A percentile compares a stretch with the other conserved stretches of the same genome.
Evolutionary conservation across 2,329 filamentous ascomycete genomes (phyloP).

Genomic region (Penicillium sp.): DNA sequence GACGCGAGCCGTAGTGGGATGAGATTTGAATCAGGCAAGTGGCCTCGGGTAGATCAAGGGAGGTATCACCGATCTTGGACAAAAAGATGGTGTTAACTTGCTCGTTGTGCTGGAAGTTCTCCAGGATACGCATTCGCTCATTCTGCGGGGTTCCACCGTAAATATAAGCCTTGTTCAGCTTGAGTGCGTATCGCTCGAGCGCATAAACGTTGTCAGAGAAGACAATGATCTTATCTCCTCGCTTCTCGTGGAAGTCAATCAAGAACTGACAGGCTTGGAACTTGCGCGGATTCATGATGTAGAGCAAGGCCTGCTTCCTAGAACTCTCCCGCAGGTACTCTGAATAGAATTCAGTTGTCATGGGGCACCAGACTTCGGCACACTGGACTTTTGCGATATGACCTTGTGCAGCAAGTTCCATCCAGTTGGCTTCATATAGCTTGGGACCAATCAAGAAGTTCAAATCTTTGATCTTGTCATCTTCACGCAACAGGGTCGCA

Average conservation of each 20-base stretch:
- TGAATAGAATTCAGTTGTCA: slow-evolving; percentile 97
- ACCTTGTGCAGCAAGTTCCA: slow-evolving; percentile 94
- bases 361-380: slow-evolving; percentile 98
- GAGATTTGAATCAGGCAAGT: slow-evolving; percentile 97
- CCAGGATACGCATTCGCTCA: slow-evolving; percentile 82
- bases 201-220: slow-evolving; percentile 98
- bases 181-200: slow-evolving; percentile 78
- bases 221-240: slow-evolving; percentile 97
- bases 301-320: slow-evolving; percentile 69
- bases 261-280: slow-evolving; percentile 97
- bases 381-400: slow-evolving; percentile 97
- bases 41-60: slow-evolving; percentile 93
- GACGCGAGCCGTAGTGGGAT: slow-evolving; percentile 92
- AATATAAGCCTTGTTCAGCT: slow-evolving; percentile 84
- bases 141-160: slow-evolving; percentile 83
- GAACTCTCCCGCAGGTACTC: slow-evolving; percentile 79
- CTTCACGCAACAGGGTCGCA: slow-evolving; percentile 89
- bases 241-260: slow-evolving; percentile 94
- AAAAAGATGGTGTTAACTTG: slow-evolving; percentile 90
- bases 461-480: slow-evolving; percentile 96
- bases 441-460: slow-evolving; percentile 98
- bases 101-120: slow-evolving; percentile 94
- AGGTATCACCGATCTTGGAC: slow-evolving; percentile 97
- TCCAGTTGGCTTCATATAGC: slow-evolving; percentile 98
- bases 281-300: slow-evolving; percentile 97